A percentile compares a stretch with the other conserved stretches of the same genome.
phyloP scores from a whole-genome alignment of 2,329 filamentous ascomycete genomes.

The Alternaria brassicae region DNA sequence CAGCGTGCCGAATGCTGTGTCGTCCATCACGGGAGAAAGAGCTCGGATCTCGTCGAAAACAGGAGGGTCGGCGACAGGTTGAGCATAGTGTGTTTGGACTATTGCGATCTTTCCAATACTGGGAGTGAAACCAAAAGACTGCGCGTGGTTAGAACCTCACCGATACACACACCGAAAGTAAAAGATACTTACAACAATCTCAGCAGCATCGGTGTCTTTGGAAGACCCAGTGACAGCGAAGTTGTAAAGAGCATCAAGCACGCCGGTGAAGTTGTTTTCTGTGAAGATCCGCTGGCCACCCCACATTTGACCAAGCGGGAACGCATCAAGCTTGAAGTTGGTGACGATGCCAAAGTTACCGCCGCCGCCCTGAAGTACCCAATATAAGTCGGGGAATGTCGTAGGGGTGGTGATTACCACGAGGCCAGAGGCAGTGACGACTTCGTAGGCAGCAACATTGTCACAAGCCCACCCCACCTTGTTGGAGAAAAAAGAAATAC shows the following conservation, averaged over 20 bases:
- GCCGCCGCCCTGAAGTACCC: slow-evolving; percentile 45
- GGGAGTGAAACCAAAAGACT: slow-evolving; percentile 10
- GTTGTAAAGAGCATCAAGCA: slow-evolving; percentile 14
- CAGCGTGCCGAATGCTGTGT: slow-evolving; percentile 29
- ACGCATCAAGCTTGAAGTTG: slow-evolving; percentile 29
- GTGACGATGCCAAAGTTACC: slow-evolving; percentile 47
- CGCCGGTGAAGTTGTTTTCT: slow-evolving; percentile 14
- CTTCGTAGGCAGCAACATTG: slow-evolving; percentile 36
- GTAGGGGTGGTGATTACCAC: slow-evolving; percentile 45
- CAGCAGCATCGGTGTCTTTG: slow-evolving; percentile 33
- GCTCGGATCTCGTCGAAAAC: slow-evolving; percentile 35
- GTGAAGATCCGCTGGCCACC: slow-evolving; percentile 26
- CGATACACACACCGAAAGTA: slow-evolving; percentile 13
- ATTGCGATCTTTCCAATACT: slow-evolving; percentile 30
- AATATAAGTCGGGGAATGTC: slow-evolving; percentile 46
- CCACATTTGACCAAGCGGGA: slow-evolving; percentile 17
- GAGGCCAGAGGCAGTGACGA: slow-evolving; percentile 49
- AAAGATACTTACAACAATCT: slow-evolving; percentile 26
- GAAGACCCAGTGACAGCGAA: slow-evolving; percentile 22
- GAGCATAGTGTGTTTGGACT: slow-evolving; percentile 34
- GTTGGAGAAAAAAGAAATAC: slow-evolving; percentile 35
- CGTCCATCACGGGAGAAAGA: slow-evolving; percentile 31
- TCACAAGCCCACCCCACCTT: slow-evolving; percentile 35
- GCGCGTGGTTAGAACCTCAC: not conserved
- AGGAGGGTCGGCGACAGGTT: slow-evolving; percentile 27